A percentile compares a stretch with the other conserved stretches of the same genome.
phyloP scores from a whole-genome alignment of 768 basidiomycete genomes.

The Lactifluus hygrophoroides region DNA sequence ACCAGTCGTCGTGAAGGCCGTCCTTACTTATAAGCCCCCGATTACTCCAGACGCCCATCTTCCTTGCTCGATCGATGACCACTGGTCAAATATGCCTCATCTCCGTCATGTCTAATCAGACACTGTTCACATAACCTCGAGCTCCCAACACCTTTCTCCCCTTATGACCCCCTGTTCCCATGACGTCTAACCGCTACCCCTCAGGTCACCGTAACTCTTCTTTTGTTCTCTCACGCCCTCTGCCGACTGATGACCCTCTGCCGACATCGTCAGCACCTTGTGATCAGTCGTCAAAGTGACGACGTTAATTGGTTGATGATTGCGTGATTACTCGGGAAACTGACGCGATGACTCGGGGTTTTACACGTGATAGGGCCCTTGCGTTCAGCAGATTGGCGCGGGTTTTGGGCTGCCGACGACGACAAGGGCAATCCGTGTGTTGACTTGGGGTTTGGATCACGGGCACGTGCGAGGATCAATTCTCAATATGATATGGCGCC shows the following conservation, averaged over 20 bases:
- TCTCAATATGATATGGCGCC: not conserved
- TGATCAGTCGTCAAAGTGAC: not conserved
- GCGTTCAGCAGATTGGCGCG: not conserved
- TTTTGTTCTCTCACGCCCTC: not conserved
- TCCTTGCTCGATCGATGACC: not conserved
- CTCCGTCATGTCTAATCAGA: not conserved
- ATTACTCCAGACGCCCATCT: not conserved
- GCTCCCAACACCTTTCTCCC: not conserved
- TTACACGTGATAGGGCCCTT: slow-evolving; percentile 7
- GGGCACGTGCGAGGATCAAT: not conserved
- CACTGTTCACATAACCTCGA: too few relatives aligned
- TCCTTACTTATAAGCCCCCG: not conserved
- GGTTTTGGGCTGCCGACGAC: too few relatives aligned
- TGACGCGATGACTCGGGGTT: slow-evolving; percentile 14
- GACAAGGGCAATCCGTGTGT: not conserved
- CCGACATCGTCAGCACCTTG: not conserved
- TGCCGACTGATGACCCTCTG: not conserved
- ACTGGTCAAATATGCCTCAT: not conserved
- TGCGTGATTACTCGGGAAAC: slow-evolving; percentile 20
- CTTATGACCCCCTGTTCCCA: not conserved
- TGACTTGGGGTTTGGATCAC: not conserved
- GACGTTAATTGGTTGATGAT: not conserved
- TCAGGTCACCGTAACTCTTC: not conserved
- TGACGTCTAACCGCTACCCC: not conserved
- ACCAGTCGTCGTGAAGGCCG: not conserved